phyloP scores from a whole-genome alignment of 1,139 yeast species.

The Schwanniomyces etchellsii region DNA sequence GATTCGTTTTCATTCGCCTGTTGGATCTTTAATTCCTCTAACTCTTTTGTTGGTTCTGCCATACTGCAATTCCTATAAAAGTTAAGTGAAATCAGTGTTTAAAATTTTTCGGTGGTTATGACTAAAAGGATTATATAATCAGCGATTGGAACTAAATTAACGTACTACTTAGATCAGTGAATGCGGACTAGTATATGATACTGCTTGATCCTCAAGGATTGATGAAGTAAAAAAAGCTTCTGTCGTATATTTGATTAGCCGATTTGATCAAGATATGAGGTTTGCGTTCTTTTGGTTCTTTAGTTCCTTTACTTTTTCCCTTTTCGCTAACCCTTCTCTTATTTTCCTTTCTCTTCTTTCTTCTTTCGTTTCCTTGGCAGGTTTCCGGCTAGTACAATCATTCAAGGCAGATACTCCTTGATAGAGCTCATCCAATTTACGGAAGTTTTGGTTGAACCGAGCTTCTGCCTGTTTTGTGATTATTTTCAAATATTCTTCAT shows the following conservation, averaged over 20 bases:
- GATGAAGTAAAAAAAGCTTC: no score
- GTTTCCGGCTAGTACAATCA: conserved; percentile 2
- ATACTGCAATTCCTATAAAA: conserved; percentile 9
- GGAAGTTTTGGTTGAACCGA: conserved; percentile 58
- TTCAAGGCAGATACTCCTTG: conserved; percentile 32
- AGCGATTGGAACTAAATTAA: no score
- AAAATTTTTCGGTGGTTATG: no score
- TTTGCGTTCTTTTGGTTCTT: no score
- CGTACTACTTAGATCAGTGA: no score
- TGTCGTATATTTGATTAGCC: no score
- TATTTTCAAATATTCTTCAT: conserved; percentile 41
- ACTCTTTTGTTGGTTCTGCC: conserved; percentile 31
- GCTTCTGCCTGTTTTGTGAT: conserved; percentile 48
- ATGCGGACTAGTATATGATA: no score
- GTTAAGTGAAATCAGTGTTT: no score
- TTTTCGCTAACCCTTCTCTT: conserved; percentile 47
- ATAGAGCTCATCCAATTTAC: conserved; percentile 46
- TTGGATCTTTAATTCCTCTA: conserved; percentile 29
- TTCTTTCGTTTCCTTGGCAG: conserved; percentile 35
- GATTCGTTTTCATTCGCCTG: conserved; percentile 13
- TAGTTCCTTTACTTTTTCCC: background rate
- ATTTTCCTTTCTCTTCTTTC: conserved; percentile 56
- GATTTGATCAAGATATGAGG: no score
- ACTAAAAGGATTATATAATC: no score
- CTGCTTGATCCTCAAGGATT: no score